These are phyloP conservation scores for Ogataea parapolymorpha DNA, from an alignment of 805 yeast species.

Conservation along the genomic window DNA sequence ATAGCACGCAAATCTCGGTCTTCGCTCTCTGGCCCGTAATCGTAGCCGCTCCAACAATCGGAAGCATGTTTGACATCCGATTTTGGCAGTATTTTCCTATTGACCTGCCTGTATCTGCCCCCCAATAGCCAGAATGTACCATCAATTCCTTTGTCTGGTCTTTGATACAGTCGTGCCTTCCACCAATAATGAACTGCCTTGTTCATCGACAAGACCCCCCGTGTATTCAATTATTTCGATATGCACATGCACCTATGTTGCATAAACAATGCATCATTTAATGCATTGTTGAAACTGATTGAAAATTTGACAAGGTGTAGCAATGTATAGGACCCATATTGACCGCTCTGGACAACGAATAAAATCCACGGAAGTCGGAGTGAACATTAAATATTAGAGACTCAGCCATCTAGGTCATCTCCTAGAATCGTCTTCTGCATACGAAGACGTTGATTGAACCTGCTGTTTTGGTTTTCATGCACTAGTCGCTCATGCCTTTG, in stretches of 20 bases:
- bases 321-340: neutral
- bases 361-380: neutral
- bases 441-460: slow-evolving; percentile 36
- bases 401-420: slow-evolving; percentile 9
- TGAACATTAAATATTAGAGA: neutral
- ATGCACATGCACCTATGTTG: neutral
- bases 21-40: neutral
- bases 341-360: neutral
- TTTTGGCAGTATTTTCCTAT: too few species aligned
- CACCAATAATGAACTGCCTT: neutral
- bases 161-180: neutral
- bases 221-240: neutral
- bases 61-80: too few species aligned
- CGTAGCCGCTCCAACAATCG: too few species aligned
- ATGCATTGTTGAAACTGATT: slow-evolving; percentile 5
- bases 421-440: slow-evolving; percentile 23
- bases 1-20: neutral
- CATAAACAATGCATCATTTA: slow-evolving; percentile 1
- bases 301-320: slow-evolving; percentile 6
- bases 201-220: neutral
- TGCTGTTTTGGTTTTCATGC: slow-evolving; percentile 41
- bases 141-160: too few species aligned
- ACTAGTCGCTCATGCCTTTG: slow-evolving; percentile 51
- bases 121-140: too few species aligned
- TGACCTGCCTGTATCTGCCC: too few species aligned